Base-by-base conservation (phyloP, 768 basidiomycete species). In the Trichaptum fuscoviolaceum region DNA sequence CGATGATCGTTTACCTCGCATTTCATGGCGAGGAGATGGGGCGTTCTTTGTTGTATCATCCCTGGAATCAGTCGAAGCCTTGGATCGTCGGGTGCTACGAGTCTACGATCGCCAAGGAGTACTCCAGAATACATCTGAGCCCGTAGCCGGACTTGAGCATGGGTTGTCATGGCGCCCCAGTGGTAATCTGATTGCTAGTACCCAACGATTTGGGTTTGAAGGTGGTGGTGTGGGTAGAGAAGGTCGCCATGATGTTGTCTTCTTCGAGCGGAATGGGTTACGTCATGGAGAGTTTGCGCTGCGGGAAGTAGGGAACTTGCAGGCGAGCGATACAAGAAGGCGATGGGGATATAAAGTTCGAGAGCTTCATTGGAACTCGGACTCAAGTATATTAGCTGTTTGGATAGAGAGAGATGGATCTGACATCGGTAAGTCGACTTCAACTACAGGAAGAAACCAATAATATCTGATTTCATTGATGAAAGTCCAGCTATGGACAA, bases 1-100 rank as follows among this genome's bases (percentile, higher is more conserved):
- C 68, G 95, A 98, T 70, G 89, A 95, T 65, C 75, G 71, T 1
- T 73, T 81, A 35, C 89, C 92, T 0, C 85, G 90, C 8, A 86
- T 99, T 63, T 89, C 89, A 62, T 99, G 97, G 95, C 85, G 97
- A 60, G 97, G 96, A 0, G 97, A 99, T 74, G 94, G 90, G 7
- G 82, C 91, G 0, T 93, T 86, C 77, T 98, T 98, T 74, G 89
- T 87, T 42, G 86, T 99, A 42, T 96, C 92, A 8, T 84, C 90
- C 0, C 79, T 91, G 12, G 62, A 67, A 23, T 74, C 74, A 23
- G 68, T 70, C 58, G 71, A 74, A 30, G 73, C 76, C 30, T 75
- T 82, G 36, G 15, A 61, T 20, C 79, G 86, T 59, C 83, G 92
- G 1, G 81, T 82, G 15, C 75, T 96, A 1, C 84, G 93, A 20